Percentiles rank a stretch among this genome's conserved stretches.
phyloP scores from a whole-genome alignment of 192 early-diverging fungal genomes.

The Coemansia sp. region DNA sequence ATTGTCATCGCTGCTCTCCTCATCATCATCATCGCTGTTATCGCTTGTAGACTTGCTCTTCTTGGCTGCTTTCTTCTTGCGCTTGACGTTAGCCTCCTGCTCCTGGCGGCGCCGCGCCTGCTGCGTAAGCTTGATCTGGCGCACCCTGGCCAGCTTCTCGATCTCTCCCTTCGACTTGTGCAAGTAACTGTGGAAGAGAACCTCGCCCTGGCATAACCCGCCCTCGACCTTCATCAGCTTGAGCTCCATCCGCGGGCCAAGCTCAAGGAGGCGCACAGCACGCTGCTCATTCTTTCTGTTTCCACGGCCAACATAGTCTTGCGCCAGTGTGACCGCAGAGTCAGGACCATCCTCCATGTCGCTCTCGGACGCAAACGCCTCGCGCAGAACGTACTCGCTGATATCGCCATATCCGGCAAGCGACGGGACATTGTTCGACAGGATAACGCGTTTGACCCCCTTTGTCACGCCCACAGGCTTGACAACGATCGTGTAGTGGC shows the following conservation, averaged over 20 bases:
- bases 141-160: constrained; percentile 60
- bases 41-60: constrained; percentile 14
- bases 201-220: constrained; percentile 87
- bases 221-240: constrained; percentile 83
- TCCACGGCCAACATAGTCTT: constrained; percentile 76
- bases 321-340: constrained; percentile 77
- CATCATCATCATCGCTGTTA: constrained; percentile 11
- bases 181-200: constrained; percentile 85
- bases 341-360: constrained; percentile 93
- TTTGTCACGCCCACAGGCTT: constrained; percentile 88
- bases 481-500: constrained; percentile 90
- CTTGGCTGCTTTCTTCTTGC: constrained; percentile 69
- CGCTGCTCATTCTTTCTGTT: constrained; percentile 78
- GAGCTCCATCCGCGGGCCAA: constrained; percentile 90
- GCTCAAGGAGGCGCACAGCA: constrained; percentile 81
- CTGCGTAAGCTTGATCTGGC: constrained; percentile 62
- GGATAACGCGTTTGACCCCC: constrained; percentile 83
- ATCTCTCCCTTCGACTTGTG: constrained; percentile 74
- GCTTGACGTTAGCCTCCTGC: constrained; percentile 82
- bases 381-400: constrained; percentile 85
- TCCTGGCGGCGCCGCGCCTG: constrained; percentile 70
- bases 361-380: constrained; percentile 81
- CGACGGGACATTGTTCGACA: constrained; percentile 71
- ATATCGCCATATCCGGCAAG: constrained; percentile 83
- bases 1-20: constrained; percentile 29